Evolutionary conservation across 148 eudicot genomes (phyloP), one percentile per base, ranked within the genome.

Genomic region (Cornus controversa): DNA sequence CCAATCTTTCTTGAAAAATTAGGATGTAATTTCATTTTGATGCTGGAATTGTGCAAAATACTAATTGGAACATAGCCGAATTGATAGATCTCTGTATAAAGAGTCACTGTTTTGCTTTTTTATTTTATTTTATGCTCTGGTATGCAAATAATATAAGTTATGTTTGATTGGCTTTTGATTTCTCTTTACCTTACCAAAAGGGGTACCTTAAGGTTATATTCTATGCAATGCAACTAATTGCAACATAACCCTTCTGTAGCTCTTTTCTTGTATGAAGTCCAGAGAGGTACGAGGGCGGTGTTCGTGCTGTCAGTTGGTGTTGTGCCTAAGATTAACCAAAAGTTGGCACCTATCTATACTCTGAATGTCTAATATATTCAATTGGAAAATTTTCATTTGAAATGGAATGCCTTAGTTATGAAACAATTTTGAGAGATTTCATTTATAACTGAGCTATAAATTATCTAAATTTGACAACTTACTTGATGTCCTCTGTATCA

Each of bases 401-500:
- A 50, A 50, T 11, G 3, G 18, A 50, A 13, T 13, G 1, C 57
- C 15, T 3, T 50, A 2, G 57, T 50, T 50, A 0, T 29, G 20
- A 16, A 31, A 67, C 70, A 27, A 29, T 9, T 29, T 28, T 67
- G 70, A 28, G n/a, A 31, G n/a, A 11, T 67, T 13, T 13, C 40
- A 16, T 6, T 15, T 64, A 1, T 25, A 3, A 28, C 9, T 74
- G 40, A 18, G 37, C 53, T 74, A 8, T 11, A 64, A 37, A 24
- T 37, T 37, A 8, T 24, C 58, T 40, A 65, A 79, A 72, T 27
- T 28, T 66, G 24, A 45, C 26, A 72, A 29, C 65, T 58, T 3
- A 27, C 10, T 60, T 57, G 11, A n/a, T 73, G 36, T 72, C n/a
- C 29, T 66, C 72, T 57, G 23, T 71, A 53, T 70, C 34, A 28